Base-by-base conservation (phyloP, 768 basidiomycete species). In the Phlebiopsis flavidoalba region DNA sequence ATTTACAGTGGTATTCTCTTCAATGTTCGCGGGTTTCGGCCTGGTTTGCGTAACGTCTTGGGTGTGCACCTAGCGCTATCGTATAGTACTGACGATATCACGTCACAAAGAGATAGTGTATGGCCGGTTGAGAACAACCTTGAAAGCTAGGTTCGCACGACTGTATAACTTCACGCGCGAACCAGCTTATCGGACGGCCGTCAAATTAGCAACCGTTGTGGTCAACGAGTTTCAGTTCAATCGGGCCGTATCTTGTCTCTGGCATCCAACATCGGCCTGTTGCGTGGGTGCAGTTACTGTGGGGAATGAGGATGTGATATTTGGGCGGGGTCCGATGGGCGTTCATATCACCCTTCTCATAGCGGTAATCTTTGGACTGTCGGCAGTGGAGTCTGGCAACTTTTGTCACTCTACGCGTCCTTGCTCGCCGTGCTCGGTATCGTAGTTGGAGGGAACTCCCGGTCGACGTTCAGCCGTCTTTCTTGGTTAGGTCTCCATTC, bases 21-120 rank as follows among this genome's bases (percentile, higher is more conserved):
- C 69, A 58, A 83, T 55, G 85, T 88, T n/a, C 31, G 80, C 86
- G 17, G 88, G 87, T 1, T 88, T 90, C 72, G 88, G 88, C 55
- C n/a, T 89, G 87, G 87, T 79, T 89, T 60, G 83, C 86, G 87
- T 88, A 70, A n/a, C 71, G 86, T 77, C 5, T 43, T 57, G 21
- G 56, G 3, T n/a, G n/a, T n/a, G n/a, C n/a, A n/a, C n/a, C n/a
- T n/a, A n/a, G n/a, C n/a, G n/a, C n/a, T n/a, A n/a, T n/a, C n/a
- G n/a, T n/a, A n/a, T n/a, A n/a, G 26, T 55, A 24, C 8, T 46
- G 47, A 37, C 31, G 21, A 56, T 49, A 48, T 33, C 26, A 35
- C n/a, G 14, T 8, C 36, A n/a, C 57, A 5, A 67, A 85, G 87
- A 17, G 87, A 89, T 66, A 88, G 85, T 64, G 79, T 87, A 26